Percentiles rank a stretch among this genome's conserved stretches.
These are phyloP conservation scores for Yamadazyma dendronema DNA, from an alignment of 1,139 yeast genomes.

Conservation along the genomic window DNA sequence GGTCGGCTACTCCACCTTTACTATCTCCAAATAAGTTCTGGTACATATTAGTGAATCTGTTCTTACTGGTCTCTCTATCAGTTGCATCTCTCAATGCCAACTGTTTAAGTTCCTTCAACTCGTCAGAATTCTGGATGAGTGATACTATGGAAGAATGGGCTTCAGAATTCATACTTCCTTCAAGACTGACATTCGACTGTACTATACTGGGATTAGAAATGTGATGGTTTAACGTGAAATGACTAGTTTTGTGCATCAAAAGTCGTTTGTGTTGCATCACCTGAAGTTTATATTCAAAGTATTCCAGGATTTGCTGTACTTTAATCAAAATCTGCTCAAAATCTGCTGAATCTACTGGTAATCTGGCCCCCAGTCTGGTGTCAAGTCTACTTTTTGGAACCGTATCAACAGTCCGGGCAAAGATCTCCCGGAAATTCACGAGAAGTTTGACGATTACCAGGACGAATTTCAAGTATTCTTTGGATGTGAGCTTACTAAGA, in stretches of 20 bases:
- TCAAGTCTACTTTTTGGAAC: slow-evolving; percentile 14
- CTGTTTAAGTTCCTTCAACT: slow-evolving; percentile 4
- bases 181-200: neutral
- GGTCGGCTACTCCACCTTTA: no score
- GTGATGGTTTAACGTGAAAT: neutral
- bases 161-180: slow-evolving; percentile 2
- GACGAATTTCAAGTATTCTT: slow-evolving; percentile 40
- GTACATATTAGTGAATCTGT: slow-evolving; percentile 6
- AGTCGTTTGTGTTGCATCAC: slow-evolving; percentile 2
- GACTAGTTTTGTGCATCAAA: slow-evolving; percentile 1
- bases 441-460: slow-evolving; percentile 38
- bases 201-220: neutral
- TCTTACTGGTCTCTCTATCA: neutral
- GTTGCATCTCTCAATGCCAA: slow-evolving; percentile 1
- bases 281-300: slow-evolving; percentile 16
- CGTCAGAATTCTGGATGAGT: slow-evolving; percentile 6
- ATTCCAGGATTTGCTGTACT: slow-evolving; percentile 17
- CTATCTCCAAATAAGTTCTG: slow-evolving; percentile 12
- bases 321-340: slow-evolving; percentile 24
- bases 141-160: slow-evolving; percentile 6
- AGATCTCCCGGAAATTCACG: slow-evolving; percentile 34
- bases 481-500: slow-evolving; percentile 35
- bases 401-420: slow-evolving; percentile 17
- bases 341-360: slow-evolving; percentile 14
- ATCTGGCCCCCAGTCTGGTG: no score